Base-by-base conservation (phyloP, 768 basidiomycete genomes). In the Tulasnella sp. region DNA sequence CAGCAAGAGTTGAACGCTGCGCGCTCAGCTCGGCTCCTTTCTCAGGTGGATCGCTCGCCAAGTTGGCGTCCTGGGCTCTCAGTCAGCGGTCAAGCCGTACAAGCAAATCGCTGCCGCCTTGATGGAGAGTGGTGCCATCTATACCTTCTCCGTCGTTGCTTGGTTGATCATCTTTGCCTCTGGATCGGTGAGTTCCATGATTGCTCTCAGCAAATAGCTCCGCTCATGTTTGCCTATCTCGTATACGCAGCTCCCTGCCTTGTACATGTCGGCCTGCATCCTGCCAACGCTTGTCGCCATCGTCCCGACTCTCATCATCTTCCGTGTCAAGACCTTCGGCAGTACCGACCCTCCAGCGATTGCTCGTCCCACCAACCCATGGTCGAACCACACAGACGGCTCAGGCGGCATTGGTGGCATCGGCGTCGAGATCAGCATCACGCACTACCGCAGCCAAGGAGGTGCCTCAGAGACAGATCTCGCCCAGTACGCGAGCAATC, bases 221-320 rank as follows among this genome's bases (percentile, higher is more conserved):
- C 8, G 42, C 41, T 29, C 44, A 70, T 32, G 32, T 32, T 34
- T 1, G 36, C 8, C 69, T 35, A 6, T n/a, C 12, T 3, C 5
- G 22, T 17, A 59, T 66, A 22, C 17, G 6, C 32, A 72, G 71
- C 62, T 72, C 14, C 71, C 71, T 2, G 71, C 62, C 19, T 62
- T 72, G 16, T 72, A 72, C 64, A 64, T 72, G 71, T 62, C 59
- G 62, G 71, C 71, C 5, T 72, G 71, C 36, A 72, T 72, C 62
- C 64, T 72, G 35, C 71, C 71, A 14, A 64, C 71, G 0, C 36
- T 72, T 36, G 71, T 72, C n/a, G 59, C 71, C 22, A 72, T 72
- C 26, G 71, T 72, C 34, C 71, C 71, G 14, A 66, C 64, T 17
- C 39, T 72, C 22, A 72, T 72, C 35, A 47, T 72, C 71, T 40